A percentile compares a stretch with the other conserved stretches of the same genome.
Conservation (phyloP, 2,329 filamentous ascomycete species). For the Thermomyces lanuginosus region DNA sequence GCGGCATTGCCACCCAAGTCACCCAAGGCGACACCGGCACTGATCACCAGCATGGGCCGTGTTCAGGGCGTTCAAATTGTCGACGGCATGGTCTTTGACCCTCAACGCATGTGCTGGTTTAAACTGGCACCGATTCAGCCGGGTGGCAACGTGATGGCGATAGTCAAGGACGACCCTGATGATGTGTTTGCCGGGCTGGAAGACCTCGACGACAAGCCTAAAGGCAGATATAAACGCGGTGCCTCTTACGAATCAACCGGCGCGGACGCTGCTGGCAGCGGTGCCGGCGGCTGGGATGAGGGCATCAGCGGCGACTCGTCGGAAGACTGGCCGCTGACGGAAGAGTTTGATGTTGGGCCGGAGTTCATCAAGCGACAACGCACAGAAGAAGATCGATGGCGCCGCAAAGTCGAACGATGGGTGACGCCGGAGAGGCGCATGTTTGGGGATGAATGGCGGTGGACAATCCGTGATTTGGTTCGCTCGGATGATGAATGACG, state of each 20-base stretch:
- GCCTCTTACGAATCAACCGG: conserved; percentile 9
- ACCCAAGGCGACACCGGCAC: conserved; percentile 39
- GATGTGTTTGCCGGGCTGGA: conserved; percentile 93
- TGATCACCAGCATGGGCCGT: conserved; percentile 79
- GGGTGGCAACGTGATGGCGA: conserved; percentile 20
- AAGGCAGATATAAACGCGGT: conserved; percentile 8
- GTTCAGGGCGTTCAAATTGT: conserved; percentile 83
- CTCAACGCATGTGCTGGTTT: conserved; percentile 93
- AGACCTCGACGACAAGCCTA: conserved; percentile 57
- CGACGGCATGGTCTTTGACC: conserved; percentile 97
- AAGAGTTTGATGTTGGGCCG: conserved; percentile 94
- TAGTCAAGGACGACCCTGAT: conserved; percentile 71
- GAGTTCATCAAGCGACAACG: conserved; percentile 80
- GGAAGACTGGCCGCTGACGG: conserved; percentile 73
- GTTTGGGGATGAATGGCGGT: conserved; percentile 49
- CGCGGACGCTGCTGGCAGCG: conserved; percentile 13
- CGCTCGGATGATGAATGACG: conserved; percentile 1
- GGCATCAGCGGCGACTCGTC: conserved; percentile 29
- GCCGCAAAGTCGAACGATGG: conserved; percentile 76
- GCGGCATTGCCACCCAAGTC: conserved; percentile 29
- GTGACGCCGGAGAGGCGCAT: conserved; percentile 40
- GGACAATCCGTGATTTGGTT: conserved; percentile 46
- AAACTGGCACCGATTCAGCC: conserved; percentile 46
- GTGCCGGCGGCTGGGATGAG: conserved; percentile 20
- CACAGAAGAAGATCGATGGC: conserved; percentile 85